Evolutionary conservation across 225 moss, liverwort and hornwort genomes (phyloP), one percentile per base, ranked within the genome.

Genomic region (Asterella californica): DNA sequence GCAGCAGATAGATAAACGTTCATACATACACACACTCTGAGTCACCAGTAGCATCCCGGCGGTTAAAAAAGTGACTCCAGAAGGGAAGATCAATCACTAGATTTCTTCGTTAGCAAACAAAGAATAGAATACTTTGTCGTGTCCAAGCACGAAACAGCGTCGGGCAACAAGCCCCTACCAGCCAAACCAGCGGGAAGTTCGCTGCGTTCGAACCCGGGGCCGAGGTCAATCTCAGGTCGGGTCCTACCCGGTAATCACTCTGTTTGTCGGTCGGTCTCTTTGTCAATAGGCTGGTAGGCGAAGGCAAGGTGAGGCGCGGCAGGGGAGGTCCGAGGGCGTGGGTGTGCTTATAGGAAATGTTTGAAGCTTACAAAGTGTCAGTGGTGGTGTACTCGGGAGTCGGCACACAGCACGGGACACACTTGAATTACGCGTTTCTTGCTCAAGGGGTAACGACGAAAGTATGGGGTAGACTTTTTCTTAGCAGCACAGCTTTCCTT

Each of bases 381-480:
- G n/a, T n/a, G 11, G 27, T 37, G 36, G 36, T 68, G 19, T 5
- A 1, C 36, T 36, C 19, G 66, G 34, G n/a, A n/a, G 1, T 30
- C 64, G 30, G 30, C 30, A 15, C 9, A 38, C 37, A 34, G 17
- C 25, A 46, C 47, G 47, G 46, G 46, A 42, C n/a, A n/a, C 52
- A 19, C 53, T 53, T 50, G 50, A 33, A 50, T 74, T 74, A 33
- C 74, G 74, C 52, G 74, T 74, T 74, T 53, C 52, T 74, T 53
- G 72, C 29, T 29, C 48, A 21, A 50, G 49, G 15, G 49, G 52
- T 74, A 52, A 74, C 30, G 74, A 74, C 50, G 74, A 74, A 74
- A 53, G 52, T 19, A 74, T 72, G 48, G 27, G 38, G 74, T 53
- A 52, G 74, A 74, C 74, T 74, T 34, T 74, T 74, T 74, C 74